These are phyloP conservation scores for Phyllosticta capitalensis DNA, from an alignment of 2,329 filamentous ascomycete species.

Conservation along the genomic window DNA sequence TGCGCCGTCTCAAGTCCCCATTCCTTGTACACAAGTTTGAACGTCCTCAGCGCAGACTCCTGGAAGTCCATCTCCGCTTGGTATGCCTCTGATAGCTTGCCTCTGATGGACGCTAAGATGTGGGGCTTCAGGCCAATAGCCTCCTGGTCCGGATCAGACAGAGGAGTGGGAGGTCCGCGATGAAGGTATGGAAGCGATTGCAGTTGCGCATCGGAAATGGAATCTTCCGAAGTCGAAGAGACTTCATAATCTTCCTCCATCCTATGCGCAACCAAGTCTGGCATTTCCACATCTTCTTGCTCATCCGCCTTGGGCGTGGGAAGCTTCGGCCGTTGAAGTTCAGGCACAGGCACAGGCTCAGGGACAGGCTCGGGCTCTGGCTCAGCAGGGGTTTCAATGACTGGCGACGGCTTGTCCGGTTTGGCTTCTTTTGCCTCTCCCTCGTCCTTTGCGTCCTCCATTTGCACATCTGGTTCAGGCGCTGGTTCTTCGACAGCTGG, in stretches of 20 bases:
- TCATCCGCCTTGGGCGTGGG: slow-evolving; percentile 28
- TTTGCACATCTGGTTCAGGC: neutral
- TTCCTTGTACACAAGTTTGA: slow-evolving; percentile 28
- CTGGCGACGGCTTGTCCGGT: neutral
- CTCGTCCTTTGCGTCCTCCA: neutral
- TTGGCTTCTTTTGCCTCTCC: too few species aligned
- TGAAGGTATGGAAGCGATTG: slow-evolving; percentile 36
- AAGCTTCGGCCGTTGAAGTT: slow-evolving; percentile 16
- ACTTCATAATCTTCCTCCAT: slow-evolving; percentile 13
- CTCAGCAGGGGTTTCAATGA: neutral
- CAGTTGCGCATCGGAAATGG: slow-evolving; percentile 29
- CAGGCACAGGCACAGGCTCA: too few species aligned
- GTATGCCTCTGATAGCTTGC: slow-evolving; percentile 23
- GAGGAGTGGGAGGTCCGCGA: slow-evolving; percentile 33
- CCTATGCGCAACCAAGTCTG: slow-evolving; percentile 6
- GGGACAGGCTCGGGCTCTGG: neutral
- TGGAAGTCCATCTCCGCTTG: slow-evolving; percentile 22
- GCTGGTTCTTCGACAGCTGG: neutral
- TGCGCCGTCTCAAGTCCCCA: slow-evolving; percentile 33
- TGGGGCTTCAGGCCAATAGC: slow-evolving; percentile 26
- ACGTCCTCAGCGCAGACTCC: slow-evolving; percentile 23
- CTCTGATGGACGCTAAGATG: slow-evolving; percentile 27
- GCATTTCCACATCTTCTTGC: slow-evolving; percentile 19
- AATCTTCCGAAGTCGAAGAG: slow-evolving; percentile 13
- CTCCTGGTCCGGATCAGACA: slow-evolving; percentile 35